Percentiles rank a stretch among this genome's conserved stretches.
These are phyloP conservation scores for Calonectria hongkongensis DNA, from an alignment of 2,329 filamentous ascomycete genomes.

Conservation along the genomic window DNA sequence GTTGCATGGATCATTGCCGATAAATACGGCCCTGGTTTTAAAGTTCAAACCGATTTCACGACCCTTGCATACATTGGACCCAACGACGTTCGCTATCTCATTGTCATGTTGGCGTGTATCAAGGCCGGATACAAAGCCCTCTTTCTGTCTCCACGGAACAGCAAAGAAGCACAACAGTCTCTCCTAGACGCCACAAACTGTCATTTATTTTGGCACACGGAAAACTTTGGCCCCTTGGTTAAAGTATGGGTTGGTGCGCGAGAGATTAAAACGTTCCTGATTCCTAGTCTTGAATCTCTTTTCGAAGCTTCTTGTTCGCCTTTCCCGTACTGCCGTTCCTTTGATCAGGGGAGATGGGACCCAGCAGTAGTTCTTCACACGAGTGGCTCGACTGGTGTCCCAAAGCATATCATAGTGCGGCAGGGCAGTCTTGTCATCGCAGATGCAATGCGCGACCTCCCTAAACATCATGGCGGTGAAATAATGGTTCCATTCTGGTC, in stretches of 20 bases:
- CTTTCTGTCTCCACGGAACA: slow-evolving; percentile 58
- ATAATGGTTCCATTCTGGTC: slow-evolving; percentile 12
- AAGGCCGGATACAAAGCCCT: slow-evolving; percentile 65
- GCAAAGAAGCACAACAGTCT: slow-evolving; percentile 53
- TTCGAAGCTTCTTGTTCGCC: slow-evolving; percentile 32
- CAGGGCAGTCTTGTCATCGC: slow-evolving; percentile 46
- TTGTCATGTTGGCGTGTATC: slow-evolving; percentile 61
- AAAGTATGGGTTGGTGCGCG: slow-evolving; percentile 5
- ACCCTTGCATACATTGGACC: slow-evolving; percentile 60
- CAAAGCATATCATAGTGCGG: slow-evolving; percentile 52
- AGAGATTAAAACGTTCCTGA: slow-evolving; percentile 44
- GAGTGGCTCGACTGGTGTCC: slow-evolving; percentile 60
- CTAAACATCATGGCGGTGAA: slow-evolving; percentile 21
- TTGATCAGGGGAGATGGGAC: slow-evolving; percentile 54
- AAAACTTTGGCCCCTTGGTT: neutral
- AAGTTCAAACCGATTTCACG: neutral
- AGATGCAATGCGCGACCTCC: slow-evolving; percentile 34
- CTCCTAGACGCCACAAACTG: slow-evolving; percentile 55
- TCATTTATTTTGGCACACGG: slow-evolving; percentile 31
- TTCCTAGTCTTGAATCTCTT: slow-evolving; percentile 33
- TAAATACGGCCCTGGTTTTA: neutral
- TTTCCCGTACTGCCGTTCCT: slow-evolving; percentile 57
- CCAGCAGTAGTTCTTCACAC: slow-evolving; percentile 59
- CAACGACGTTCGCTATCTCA: slow-evolving; percentile 60
- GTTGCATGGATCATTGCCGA: slow-evolving; percentile 8